phyloP scores from a whole-genome alignment of 2,329 filamentous ascomycete species.

The Keithomyces neogunnii region DNA sequence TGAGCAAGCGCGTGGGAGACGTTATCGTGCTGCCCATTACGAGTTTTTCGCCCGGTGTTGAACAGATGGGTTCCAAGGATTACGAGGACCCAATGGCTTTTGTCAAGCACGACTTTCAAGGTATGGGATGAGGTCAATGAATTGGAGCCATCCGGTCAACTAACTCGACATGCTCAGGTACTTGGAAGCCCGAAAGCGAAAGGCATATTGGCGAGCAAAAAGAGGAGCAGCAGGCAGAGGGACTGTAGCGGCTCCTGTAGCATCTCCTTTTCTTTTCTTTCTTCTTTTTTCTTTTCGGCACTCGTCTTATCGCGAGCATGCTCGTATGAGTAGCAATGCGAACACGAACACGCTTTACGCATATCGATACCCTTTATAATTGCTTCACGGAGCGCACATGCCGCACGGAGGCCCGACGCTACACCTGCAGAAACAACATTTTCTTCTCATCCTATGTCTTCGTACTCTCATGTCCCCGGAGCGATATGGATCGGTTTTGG shows the following conservation, averaged over 20 bases:
- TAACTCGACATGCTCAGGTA: conserved; percentile 38
- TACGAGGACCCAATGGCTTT: conserved; percentile 92
- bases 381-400: too few species aligned
- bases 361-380: too few species aligned
- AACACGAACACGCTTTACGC: too few species aligned
- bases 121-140: conserved; percentile 37
- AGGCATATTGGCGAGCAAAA: conserved; percentile 54
- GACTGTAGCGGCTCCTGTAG: neutral
- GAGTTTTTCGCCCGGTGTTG: conserved; percentile 90
- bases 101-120: conserved; percentile 94
- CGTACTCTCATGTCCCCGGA: neutral
- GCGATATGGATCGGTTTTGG: neutral
- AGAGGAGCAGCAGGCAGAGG: conserved; percentile 11
- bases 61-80: conserved; percentile 85
- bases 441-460: neutral
- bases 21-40: conserved; percentile 92
- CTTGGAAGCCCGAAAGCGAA: conserved; percentile 67
- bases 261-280: neutral
- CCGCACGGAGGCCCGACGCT: too few species aligned
- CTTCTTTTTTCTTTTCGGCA: too few species aligned
- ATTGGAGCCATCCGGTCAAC: neutral
- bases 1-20: conserved; percentile 81
- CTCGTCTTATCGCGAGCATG: too few species aligned
- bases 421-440: neutral
- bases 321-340: too few species aligned